Base-by-base conservation (phyloP, 2,329 filamentous ascomycete species). In the Myotisia sp. region DNA sequence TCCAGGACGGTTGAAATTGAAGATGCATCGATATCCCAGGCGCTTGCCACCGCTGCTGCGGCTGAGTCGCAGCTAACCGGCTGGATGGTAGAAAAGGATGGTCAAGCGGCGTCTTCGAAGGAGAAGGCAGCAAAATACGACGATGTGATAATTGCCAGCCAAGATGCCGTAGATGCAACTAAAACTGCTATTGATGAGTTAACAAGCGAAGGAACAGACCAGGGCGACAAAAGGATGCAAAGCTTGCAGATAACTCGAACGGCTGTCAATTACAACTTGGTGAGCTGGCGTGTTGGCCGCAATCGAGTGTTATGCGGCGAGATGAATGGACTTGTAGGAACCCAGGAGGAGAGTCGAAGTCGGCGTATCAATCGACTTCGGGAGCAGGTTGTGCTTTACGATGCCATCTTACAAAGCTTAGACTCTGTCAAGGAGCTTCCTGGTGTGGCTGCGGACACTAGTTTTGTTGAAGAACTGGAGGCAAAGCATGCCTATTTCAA, bases 141-240 rank as follows among this genome's bases (percentile, higher is more conserved):
- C 47, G 81, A 80, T 42, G 77, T 95, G 34, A 73, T 98, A 17
- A 83, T 80, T 45, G 76, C 85, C 14, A 90, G 83, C 44, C 90
- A 95, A 57, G 87, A 98, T 53, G 84, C 83, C 3, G 84, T 87
- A 13, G 90, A 98, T 58, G 84, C 85, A 4, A 90, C 86, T 1
- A 92, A 93, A 57, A 76, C 80, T 47, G 85, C 85, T 7, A 92
- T 94, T 39, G 87, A 95, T 44, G 90, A 95, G 54, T 65, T 94
- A 37, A 72, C 74, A 33, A 76, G 71, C 39, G 90, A 98, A 53
- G 81, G 84, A 1, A 73, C 93, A 9, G 71, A 82, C 14, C 81
- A 84, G 53, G 76, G 83, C 37, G 87, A 98, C 50, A 62, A 74
- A 22, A 74, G 84, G 37, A 85, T 98, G 76, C 90, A 98, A 59